Evolutionary conservation across 768 basidiomycete genomes (phyloP), one percentile per base, ranked within the genome.

Genomic region (Dendrothele bispora): DNA sequence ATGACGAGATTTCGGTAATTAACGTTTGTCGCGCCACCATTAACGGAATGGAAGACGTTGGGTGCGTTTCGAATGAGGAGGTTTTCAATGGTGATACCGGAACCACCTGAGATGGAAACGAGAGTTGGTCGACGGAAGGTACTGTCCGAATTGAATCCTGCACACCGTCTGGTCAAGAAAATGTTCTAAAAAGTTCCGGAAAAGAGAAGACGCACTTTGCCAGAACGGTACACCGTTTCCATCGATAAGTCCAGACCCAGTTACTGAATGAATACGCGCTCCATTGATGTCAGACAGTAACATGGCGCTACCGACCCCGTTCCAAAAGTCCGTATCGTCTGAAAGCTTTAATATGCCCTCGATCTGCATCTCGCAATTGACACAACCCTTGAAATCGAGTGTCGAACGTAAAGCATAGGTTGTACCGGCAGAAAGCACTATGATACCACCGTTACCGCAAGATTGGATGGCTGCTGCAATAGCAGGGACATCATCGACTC

Each of bases 161-260:
- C 20, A 25, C 35, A 39, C 17, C 6, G 36, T 2, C 40, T 24
- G 4, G 10, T 37, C 11, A 46, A 28, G 29, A 7, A 35, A 27
- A 15, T 22, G 17, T 27, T 10, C 21, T 17, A n/a, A 17, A 5
- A 36, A 34, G 43, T 11, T 27, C 7, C 26, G 15, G n/a, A n/a
- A n/a, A 29, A 22, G 20, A 20, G 7, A 26, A 38, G 10, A 49
- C 54, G 41, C 28, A 66, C 61, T 56, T 3, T 29, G 51, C 63
- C 64, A 66, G 46, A 59, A 66, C 2, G 64, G 63, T 5, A 58
- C 54, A 7, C 63, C 62, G 34, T 65, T 67, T 5, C 65, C 65
- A 39, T 67, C 64, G 24, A 67, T 42, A 20, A 67, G 38, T 26
- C 65, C 65, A 2, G 59, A 54, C 14, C 61, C 61, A 10, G 62